Conservation (phyloP, 371 early-diverging fungal genomes). For the Encephalitozoon intestinalis region DNA sequence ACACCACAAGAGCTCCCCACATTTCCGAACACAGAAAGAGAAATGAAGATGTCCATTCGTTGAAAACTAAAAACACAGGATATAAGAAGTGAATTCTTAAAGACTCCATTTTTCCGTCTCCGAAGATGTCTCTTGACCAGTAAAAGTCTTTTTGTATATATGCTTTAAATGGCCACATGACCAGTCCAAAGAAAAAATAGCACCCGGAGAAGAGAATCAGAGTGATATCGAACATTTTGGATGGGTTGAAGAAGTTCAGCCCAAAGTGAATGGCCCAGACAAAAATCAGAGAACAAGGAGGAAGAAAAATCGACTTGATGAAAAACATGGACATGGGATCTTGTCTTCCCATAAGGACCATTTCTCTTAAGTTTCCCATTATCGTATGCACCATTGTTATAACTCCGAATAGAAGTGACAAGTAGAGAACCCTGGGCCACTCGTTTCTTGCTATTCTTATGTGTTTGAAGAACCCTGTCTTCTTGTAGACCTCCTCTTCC, state of each 20-base stretch:
- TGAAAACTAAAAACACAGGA: conserved; percentile 43
- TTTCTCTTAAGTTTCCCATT: conserved; percentile 54
- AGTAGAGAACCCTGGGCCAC: conserved; percentile 42
- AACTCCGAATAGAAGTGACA: conserved; percentile 44
- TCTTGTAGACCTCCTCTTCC: not conserved
- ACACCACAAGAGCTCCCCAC: conserved; percentile 53
- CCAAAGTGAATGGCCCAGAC: conserved; percentile 45
- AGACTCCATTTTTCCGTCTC: conserved; percentile 25
- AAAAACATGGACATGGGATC: conserved; percentile 51
- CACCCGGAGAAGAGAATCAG: conserved; percentile 38
- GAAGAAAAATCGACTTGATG: conserved; percentile 52
- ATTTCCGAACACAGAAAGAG: conserved; percentile 50
- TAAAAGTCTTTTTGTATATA: conserved; percentile 10
- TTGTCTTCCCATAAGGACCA: conserved; percentile 49
- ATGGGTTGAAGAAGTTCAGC: conserved; percentile 13
- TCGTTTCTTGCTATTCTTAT: conserved; percentile 39
- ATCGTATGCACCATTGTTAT: conserved; percentile 49
- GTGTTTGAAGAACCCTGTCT: conserved; percentile 9
- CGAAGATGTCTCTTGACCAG: conserved; percentile 27
- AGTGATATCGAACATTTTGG: conserved; percentile 45
- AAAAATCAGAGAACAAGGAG: conserved; percentile 41
- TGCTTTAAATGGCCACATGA: conserved; percentile 33
- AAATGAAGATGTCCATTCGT: conserved; percentile 57
- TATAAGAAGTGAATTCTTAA: not conserved
- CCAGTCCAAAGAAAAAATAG: conserved; percentile 39